Evolutionary conservation across 441 rosid genomes (phyloP).

Genomic region (Erodium chrysanthum): DNA sequence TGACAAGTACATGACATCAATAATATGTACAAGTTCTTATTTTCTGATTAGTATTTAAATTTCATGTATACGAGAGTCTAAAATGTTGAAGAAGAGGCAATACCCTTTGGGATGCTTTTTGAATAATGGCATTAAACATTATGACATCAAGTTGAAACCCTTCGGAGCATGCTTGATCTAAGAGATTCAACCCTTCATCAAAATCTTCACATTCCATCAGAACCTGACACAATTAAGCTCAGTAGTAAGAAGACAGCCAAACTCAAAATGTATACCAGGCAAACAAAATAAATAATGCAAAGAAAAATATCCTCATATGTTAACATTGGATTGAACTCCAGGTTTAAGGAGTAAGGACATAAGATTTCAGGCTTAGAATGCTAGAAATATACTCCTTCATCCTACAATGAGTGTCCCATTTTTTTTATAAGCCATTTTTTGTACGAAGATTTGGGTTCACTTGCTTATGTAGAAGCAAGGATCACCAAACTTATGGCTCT

Average conservation of each 20-base stretch:
- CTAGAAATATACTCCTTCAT: no score
- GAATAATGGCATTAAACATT: conserved; percentile 52
- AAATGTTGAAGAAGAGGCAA: background rate
- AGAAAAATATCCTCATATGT: background rate
- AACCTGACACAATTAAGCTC: conserved; percentile 32
- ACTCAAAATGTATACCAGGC: background rate
- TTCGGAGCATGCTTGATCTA: conserved; percentile 44
- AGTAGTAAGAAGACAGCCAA: conserved; percentile 8
- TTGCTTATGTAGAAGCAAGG: no score
- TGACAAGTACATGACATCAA: conserved; percentile 18
- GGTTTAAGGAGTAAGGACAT: no score
- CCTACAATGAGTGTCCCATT: no score
- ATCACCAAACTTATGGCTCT: no score
- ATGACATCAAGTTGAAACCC: conserved; percentile 38
- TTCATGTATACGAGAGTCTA: background rate
- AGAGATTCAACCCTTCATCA: conserved; percentile 44
- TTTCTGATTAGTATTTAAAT: background rate
- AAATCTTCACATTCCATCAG: conserved; percentile 37
- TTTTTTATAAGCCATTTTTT: no score
- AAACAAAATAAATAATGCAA: background rate
- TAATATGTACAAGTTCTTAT: background rate
- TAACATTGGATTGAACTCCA: background rate
- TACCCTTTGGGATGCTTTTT: conserved; percentile 47
- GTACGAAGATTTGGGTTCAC: no score
- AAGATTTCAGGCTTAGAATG: no score